Conservation (phyloP, 2,329 filamentous ascomycete species). For the Fusarium pseudonygamai region DNA sequence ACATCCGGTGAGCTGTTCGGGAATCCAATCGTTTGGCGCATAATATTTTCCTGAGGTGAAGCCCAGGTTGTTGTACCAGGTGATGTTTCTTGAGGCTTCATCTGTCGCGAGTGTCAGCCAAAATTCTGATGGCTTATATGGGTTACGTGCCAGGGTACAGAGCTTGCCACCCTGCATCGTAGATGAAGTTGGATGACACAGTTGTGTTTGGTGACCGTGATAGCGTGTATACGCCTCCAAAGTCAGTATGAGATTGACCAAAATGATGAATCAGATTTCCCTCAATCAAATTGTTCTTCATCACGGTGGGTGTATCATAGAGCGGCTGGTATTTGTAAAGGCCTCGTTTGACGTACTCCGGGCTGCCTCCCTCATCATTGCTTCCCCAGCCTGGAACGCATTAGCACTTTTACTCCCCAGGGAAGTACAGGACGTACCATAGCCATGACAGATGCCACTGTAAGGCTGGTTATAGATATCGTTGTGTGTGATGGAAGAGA, state of each 20-base stretch:
- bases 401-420: background rate
- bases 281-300: background rate
- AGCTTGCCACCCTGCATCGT: background rate
- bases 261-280: constrained; percentile 6
- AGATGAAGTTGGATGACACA: background rate
- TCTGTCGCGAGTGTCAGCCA: background rate
- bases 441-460: constrained; percentile 5
- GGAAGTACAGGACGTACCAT: background rate
- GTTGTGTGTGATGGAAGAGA: background rate
- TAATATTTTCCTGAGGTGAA: constrained; percentile 4
- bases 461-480: constrained; percentile 4
- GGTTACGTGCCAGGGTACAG: background rate
- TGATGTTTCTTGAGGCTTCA: constrained; percentile 7
- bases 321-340: background rate
- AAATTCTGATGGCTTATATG: fast-evolving
- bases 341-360: background rate
- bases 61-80: constrained; percentile 1
- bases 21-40: constrained; percentile 3
- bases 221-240: constrained; percentile 2
- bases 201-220: background rate
- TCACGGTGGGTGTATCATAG: background rate
- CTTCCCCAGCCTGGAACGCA: background rate
- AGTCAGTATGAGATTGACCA: background rate
- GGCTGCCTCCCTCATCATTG: background rate
- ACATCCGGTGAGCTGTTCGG: background rate